phyloP scores from a whole-genome alignment of 1,139 yeast species.

The Blastobotrys petasosporus region DNA sequence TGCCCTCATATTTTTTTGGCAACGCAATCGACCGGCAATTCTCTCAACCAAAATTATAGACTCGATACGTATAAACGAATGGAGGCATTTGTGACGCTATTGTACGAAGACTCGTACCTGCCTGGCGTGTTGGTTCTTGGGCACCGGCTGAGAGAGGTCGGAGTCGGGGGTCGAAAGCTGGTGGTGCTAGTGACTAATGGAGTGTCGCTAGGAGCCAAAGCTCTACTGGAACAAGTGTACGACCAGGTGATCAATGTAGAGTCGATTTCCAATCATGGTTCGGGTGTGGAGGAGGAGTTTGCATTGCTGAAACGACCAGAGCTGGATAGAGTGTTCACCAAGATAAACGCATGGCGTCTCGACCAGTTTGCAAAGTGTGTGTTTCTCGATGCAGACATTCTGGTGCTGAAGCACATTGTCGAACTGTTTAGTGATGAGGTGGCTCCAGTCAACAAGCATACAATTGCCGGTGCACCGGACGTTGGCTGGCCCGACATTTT shows the following conservation, averaged over 20 bases:
- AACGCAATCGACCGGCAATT: neutral
- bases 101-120: constrained; percentile 59
- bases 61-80: neutral
- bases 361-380: constrained; percentile 55
- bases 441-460: constrained; percentile 5
- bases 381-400: constrained; percentile 77
- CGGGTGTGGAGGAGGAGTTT: constrained; percentile 33
- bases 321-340: constrained; percentile 62
- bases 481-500: constrained; percentile 95
- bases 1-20: neutral
- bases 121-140: constrained; percentile 75
- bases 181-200: constrained; percentile 34
- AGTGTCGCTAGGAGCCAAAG: constrained; percentile 24
- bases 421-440: constrained; percentile 35
- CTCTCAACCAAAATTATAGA: too few relatives aligned
- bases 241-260: constrained; percentile 34
- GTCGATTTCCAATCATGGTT: constrained; percentile 26
- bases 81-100: constrained; percentile 57
- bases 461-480: constrained; percentile 70
- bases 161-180: constrained; percentile 19
- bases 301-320: constrained; percentile 64
- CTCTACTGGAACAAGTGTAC: constrained; percentile 25
- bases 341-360: constrained; percentile 66
- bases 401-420: constrained; percentile 49
- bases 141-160: constrained; percentile 31